A percentile compares a stretch with the other conserved stretches of the same genome.
Evolutionary conservation across 2,329 filamentous ascomycete species (phyloP).

Genomic region (Fonsecaea nubica): DNA sequence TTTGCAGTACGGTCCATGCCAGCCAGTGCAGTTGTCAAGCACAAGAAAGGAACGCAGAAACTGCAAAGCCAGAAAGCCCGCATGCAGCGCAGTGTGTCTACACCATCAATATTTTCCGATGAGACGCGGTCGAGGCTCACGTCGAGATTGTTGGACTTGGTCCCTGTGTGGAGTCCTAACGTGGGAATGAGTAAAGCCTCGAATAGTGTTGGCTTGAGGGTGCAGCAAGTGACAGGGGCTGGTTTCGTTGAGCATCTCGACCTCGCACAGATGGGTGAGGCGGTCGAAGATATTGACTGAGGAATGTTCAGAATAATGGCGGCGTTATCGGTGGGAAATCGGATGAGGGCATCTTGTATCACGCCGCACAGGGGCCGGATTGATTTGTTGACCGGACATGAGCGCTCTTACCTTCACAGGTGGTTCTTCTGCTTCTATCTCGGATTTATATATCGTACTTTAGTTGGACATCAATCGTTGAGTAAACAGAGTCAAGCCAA

Average conservation of each 20-base stretch:
- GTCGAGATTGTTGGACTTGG: conserved; percentile 16
- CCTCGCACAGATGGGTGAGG: conserved; percentile 1
- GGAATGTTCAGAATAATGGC: not conserved
- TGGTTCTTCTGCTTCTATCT: not conserved
- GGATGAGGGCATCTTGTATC: not conserved
- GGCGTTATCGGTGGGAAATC: not conserved
- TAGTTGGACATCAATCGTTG: not conserved
- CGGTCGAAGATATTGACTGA: conserved; percentile 23
- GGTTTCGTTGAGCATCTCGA: not conserved
- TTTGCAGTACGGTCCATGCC: conserved; percentile 20
- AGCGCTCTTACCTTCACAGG: conserved; percentile 7
- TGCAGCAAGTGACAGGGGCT: not conserved
- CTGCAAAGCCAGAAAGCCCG: conserved; percentile 6
- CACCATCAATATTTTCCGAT: not conserved
- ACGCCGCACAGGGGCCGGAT: not conserved
- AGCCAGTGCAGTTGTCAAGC: conserved; percentile 2
- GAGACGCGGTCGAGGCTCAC: conserved; percentile 8
- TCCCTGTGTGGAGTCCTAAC: conserved; percentile 26
- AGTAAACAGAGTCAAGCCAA: not conserved
- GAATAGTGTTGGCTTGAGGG: conserved; percentile 17
- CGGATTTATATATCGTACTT: not conserved
- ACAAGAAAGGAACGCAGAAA: conserved; percentile 15
- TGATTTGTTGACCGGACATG: conserved; percentile 6
- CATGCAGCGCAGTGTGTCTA: conserved; percentile 11
- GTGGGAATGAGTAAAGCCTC: conserved; percentile 21